These are phyloP conservation scores for Omphalea diandra DNA, from an alignment of 441 rosid genomes.

Conservation along the genomic window DNA sequence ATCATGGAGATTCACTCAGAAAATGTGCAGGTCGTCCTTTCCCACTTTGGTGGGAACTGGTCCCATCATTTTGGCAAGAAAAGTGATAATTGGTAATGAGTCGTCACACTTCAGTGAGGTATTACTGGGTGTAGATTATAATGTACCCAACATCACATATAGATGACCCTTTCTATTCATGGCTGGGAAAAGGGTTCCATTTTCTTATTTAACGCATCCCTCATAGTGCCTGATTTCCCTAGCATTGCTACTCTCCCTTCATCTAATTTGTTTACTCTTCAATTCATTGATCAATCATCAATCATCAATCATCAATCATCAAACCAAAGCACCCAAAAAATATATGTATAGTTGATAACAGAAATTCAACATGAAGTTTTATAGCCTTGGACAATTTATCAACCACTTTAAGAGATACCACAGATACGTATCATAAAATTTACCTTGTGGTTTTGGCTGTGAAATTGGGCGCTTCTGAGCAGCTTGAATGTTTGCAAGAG, in stretches of 20 bases:
- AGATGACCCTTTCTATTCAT: background rate
- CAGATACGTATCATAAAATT: constrained; percentile 1
- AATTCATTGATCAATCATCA: background rate
- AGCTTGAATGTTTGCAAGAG: constrained; percentile 85
- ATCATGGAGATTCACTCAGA: background rate
- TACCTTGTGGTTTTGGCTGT: constrained; percentile 78
- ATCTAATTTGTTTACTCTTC: background rate
- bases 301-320: background rate
- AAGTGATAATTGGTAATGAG: no score
- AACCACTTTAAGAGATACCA: no score
- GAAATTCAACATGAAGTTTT: background rate
- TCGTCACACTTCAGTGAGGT: no score
- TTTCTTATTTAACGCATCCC: background rate
- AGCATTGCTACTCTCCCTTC: background rate
- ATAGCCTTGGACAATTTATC: background rate
- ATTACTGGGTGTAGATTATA: background rate
- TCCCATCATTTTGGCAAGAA: no score
- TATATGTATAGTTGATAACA: background rate
- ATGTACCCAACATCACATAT: background rate
- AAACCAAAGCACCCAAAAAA: background rate
- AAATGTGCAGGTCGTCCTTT: no score
- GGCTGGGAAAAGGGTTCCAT: background rate
- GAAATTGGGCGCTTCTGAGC: constrained; percentile 85
- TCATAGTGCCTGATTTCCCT: background rate
- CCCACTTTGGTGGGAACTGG: no score